phyloP scores from a whole-genome alignment of 352 stramenopile genomes.

The Pythium aristosporum region DNA sequence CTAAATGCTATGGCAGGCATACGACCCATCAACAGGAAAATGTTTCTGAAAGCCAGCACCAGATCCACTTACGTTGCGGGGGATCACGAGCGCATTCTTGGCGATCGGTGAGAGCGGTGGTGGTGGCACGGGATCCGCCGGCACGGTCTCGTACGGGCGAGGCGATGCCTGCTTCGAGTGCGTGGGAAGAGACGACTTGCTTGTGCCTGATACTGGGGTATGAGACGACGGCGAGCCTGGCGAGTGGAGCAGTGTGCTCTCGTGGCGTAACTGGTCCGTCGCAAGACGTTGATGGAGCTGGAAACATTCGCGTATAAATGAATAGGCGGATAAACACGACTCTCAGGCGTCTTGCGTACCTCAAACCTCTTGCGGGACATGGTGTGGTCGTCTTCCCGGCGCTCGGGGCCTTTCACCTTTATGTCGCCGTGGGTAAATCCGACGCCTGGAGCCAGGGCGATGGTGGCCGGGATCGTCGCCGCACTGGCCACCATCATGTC shows the following conservation, averaged over 20 bases:
- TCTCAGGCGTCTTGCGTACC: constrained; percentile 25
- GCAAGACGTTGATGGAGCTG: constrained; percentile 64
- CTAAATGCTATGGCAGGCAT: constrained; percentile 10
- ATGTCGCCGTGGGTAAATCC: constrained; percentile 42
- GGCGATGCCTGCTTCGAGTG: constrained; percentile 13
- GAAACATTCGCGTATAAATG: background rate
- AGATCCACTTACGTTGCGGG: constrained; percentile 17
- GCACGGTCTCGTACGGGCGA: constrained; percentile 22
- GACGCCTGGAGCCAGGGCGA: constrained; percentile 42
- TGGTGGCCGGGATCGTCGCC: constrained; percentile 13
- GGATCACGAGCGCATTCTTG: constrained; percentile 22
- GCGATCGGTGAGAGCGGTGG: constrained; percentile 20
- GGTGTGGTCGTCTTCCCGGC: constrained; percentile 36
- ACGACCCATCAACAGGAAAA: too few species aligned
- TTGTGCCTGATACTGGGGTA: background rate
- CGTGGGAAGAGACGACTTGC: constrained; percentile 10
- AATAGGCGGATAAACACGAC: background rate
- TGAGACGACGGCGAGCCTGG: constrained; percentile 1
- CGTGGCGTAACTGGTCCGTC: constrained; percentile 44
- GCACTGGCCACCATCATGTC: constrained; percentile 27
- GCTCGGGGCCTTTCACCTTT: constrained; percentile 40
- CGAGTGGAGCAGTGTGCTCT: constrained; percentile 16
- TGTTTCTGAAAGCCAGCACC: background rate
- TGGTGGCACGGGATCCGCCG: constrained; percentile 14
- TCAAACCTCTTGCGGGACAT: constrained; percentile 77